Conservation (phyloP, 257 asterid genomes). For the Buddleja alternifolia region DNA sequence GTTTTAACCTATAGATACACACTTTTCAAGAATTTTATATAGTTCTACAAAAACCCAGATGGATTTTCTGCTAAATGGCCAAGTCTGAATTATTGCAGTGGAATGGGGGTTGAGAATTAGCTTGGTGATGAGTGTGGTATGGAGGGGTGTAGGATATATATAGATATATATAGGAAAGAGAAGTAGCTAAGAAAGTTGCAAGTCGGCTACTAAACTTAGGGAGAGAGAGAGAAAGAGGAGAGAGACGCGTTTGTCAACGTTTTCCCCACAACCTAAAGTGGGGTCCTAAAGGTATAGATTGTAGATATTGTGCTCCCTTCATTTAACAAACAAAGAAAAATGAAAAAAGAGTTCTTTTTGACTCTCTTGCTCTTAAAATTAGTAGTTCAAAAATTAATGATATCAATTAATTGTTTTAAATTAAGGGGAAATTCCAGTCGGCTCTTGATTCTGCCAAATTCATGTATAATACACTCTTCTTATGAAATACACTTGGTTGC, state of each 20-base stretch:
- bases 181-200: background rate
- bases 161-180: slow-evolving; percentile 33
- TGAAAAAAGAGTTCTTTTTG: no score
- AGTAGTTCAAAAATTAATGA: no score
- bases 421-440: no score
- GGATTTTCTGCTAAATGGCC: slow-evolving; percentile 2
- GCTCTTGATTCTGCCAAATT: no score
- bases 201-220: no score
- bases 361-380: no score
- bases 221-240: background rate
- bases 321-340: background rate
- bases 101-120: background rate
- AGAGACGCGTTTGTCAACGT: slow-evolving; percentile 34
- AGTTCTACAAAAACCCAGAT: background rate
- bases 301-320: background rate
- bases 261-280: slow-evolving; percentile 15
- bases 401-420: no score
- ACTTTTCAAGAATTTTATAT: slow-evolving; percentile 29
- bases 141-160: slow-evolving; percentile 34
- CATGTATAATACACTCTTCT: no score
- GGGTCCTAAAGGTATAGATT: background rate
- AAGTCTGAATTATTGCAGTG: background rate
- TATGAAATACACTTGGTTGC: no score
- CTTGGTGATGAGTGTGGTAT: background rate
- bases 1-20: slow-evolving; percentile 34